A percentile compares a stretch with the other conserved stretches of the same genome.
These are phyloP conservation scores for Hippophae gyantsensis DNA, from an alignment of 306 rosid species.

Conservation along the genomic window DNA sequence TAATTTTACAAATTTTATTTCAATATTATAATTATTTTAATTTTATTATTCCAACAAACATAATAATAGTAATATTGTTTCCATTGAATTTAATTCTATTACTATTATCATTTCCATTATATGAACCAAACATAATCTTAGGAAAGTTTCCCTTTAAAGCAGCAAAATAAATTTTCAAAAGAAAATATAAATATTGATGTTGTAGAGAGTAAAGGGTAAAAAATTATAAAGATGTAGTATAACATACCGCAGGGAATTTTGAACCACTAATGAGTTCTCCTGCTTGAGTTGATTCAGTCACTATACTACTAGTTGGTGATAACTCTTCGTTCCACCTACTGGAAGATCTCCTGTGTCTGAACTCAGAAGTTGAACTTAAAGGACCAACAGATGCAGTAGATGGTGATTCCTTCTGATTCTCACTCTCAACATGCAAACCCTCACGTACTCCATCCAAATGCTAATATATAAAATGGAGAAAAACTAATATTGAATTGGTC, in stretches of 20 bases:
- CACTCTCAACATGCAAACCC: constrained; percentile 49
- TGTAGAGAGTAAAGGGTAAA: constrained; percentile 8
- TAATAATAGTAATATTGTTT: no score
- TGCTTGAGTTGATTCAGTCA: constrained; percentile 76
- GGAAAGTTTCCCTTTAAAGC: no score
- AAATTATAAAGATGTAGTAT: constrained; percentile 9
- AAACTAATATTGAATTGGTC: no score
- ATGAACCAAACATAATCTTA: no score
- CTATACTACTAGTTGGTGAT: constrained; percentile 60
- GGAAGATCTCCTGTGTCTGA: constrained; percentile 69
- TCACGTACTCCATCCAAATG: constrained; percentile 47
- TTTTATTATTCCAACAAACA: no score
- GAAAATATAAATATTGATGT: not conserved
- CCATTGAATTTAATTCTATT: no score
- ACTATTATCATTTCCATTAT: no score
- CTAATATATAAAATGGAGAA: constrained; percentile 28
- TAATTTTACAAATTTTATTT: no score
- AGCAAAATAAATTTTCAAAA: not conserved
- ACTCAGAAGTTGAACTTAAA: constrained; percentile 40
- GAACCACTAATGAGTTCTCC: constrained; percentile 76
- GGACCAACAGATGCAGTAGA: constrained; percentile 16
- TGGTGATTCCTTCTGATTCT: constrained; percentile 50
- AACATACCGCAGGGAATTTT: constrained; percentile 35
- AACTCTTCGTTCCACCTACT: constrained; percentile 82
- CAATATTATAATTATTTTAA: no score